A percentile compares a stretch with the other conserved stretches of the same genome.
Conservation (phyloP, 2,329 filamentous ascomycete genomes). For the Penicillium griseofulvum region DNA sequence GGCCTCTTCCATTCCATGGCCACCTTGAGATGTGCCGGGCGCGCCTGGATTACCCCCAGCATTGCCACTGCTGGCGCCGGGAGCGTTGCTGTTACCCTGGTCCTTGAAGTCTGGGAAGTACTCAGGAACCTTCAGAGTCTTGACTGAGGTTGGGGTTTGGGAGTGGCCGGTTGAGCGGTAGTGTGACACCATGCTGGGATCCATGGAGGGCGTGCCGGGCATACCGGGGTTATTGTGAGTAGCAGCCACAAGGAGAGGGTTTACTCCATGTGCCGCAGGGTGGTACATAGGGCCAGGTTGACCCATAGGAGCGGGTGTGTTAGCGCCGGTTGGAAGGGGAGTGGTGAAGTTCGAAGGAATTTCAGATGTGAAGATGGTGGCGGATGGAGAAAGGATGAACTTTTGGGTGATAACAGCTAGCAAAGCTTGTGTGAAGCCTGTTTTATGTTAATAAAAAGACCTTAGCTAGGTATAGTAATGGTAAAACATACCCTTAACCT, state of each 20-base stretch:
- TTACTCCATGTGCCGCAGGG: conserved; percentile 64
- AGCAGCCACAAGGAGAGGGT: conserved; percentile 87
- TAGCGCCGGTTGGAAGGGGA: conserved; percentile 85
- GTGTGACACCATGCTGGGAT: conserved; percentile 39
- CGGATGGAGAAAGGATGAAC: conserved; percentile 87
- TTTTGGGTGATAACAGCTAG: conserved; percentile 74
- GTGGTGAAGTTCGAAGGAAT: conserved; percentile 92
- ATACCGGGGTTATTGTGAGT: conserved; percentile 54
- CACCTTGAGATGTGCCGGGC: conserved; percentile 23
- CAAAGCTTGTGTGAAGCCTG: conserved; percentile 86
- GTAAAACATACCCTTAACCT: conserved; percentile 53
- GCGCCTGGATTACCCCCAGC: conserved; percentile 38
- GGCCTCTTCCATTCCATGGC: conserved; percentile 68
- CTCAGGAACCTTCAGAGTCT: conserved; percentile 71
- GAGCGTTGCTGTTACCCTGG: conserved; percentile 46
- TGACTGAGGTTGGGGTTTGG: conserved; percentile 81
- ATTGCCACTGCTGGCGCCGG: conserved; percentile 33
- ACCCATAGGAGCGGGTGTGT: conserved; percentile 61
- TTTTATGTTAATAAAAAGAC: conserved; percentile 20
- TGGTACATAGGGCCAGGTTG: conserved; percentile 54
- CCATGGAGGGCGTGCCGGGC: conserved; percentile 39
- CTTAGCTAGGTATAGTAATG: background rate
- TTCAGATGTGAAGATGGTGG: conserved; percentile 96
- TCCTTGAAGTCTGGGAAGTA: conserved; percentile 93
- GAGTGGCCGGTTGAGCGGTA: conserved; percentile 62